Base-by-base conservation (phyloP, 257 asterid species). In the Scutellaria galericulata region DNA sequence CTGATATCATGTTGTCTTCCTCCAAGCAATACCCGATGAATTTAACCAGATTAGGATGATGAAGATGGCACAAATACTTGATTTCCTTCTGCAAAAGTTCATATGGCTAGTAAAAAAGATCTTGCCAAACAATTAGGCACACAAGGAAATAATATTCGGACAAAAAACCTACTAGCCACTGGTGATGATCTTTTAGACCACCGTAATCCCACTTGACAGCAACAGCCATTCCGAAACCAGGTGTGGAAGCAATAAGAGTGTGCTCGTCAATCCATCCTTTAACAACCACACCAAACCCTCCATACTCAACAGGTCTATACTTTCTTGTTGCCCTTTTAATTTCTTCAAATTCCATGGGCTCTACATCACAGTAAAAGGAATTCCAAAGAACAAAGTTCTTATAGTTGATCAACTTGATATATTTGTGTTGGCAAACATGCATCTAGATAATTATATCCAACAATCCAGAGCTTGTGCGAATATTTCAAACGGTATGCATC, bases 41-140 rank as follows among this genome's bases (percentile, higher is more conserved):
- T 20, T 46, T 64, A 31, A 64, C 58, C n/a, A 74, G 7, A 22
- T 74, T 74, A 10, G 78, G 72, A 31, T 64, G 78, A 13, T 9
- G 51, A 14, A 74, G 41, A 65, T 44, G 51, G 7, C 12, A 44
- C 50, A 65, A 7, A 46, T 44, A 65, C 46, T 5, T 45, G 12
- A 20, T 6, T 44, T 74, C 61, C 39, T 9, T 57, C 73, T 74
- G 73, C 61, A 44, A 74, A 64, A 14, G 4, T n/a, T 54, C 54
- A 1, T 9, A 74, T 13, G 5, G 15, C 31, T 7, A 4, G 10
- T 64, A 46, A 18, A 9, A 24, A 56, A 31, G 67, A 51, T 40
- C 46, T 8, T 20, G 20, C 4, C 1, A 0, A 70, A 20, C 10
- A 27, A n/a, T 13, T 5, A 35, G 6, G 46, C 15, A 53, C 7